Base-by-base conservation (phyloP, 2,329 filamentous ascomycete genomes). In the Exophiala lecanii-corni region DNA sequence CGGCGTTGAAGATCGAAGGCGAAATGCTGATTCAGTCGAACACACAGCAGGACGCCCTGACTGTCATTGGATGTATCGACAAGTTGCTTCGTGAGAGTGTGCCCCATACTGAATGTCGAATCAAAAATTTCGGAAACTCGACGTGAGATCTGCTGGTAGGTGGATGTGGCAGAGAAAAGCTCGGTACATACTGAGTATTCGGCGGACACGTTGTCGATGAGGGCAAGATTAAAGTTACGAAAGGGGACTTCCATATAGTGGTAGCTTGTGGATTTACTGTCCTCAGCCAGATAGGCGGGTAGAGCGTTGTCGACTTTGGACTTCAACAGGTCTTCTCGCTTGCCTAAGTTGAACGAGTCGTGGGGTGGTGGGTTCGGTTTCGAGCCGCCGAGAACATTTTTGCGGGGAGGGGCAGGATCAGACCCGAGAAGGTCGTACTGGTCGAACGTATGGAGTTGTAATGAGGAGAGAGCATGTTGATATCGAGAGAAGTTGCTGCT, bases 161-260 rank as follows among this genome's bases (percentile, higher is more conserved):
- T 45, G 6, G 82, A 83, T 0, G 88, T 82, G 23, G 23, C 23
- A 5, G 84, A 79, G 69, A 98, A 97, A 69, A 96, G 95, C 12
- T 86, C 78, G 1, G 86, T 86, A 43, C 97, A 75, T 61, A 98
- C 97, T 2, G 86, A 89, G 66, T 97, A 98, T 63, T 98, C 94
- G 23, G 89, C 86, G 2, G 86, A 89, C 1, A 89, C 85, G 57
- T 98, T 98, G 66, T 98, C 92, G 50, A 96, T 76, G 15, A 98
- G 73, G 0, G 92, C 91, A 34, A 95, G 76, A 59, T 97, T 97
- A 71, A 95, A 96, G 60, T 94, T 89, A 30, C 89, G 82, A 64
- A 98, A 98, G 0, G 88, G 85, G 0, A 85, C 76, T 68, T 98
- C 92, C 5, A 96, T 76, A 55, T 94, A 92, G 60, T 97, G 89